These are phyloP conservation scores for Xylaria sp. DNA, from an alignment of 2,329 filamentous ascomycete genomes.

Conservation along the genomic window DNA sequence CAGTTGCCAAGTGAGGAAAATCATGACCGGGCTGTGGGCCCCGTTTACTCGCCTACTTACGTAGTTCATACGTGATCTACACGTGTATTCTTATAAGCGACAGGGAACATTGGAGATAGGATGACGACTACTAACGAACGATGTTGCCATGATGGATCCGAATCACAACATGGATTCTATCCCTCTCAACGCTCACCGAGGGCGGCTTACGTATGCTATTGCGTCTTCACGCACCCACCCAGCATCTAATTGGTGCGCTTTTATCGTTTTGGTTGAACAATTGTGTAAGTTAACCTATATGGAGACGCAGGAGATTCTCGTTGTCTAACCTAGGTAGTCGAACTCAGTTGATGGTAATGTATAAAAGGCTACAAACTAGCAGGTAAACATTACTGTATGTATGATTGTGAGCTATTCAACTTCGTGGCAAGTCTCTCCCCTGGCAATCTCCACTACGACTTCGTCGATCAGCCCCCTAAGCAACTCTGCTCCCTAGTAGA, in stretches of 20 bases:
- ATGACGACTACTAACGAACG: constrained; percentile 2
- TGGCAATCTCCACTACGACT: constrained; percentile 2
- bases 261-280: neutral
- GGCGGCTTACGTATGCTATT: neutral
- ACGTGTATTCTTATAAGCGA: constrained; percentile 8
- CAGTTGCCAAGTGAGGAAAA: neutral
- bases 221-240: neutral
- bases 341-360: neutral
- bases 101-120: neutral
- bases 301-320: neutral
- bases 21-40: neutral
- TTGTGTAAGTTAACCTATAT: neutral
- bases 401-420: neutral
- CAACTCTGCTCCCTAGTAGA: neutral
- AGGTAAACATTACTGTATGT: neutral
- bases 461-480: neutral
- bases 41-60: neutral
- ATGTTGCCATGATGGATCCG: constrained; percentile 26
- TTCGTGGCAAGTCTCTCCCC: neutral
- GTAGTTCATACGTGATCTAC: constrained; percentile 8
- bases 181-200: neutral
- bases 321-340: neutral
- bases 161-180: constrained; percentile 23
- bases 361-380: neutral
- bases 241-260: neutral